Base-by-base conservation (phyloP, 2,329 filamentous ascomycete species). In the Gaeumannomyces sp. region DNA sequence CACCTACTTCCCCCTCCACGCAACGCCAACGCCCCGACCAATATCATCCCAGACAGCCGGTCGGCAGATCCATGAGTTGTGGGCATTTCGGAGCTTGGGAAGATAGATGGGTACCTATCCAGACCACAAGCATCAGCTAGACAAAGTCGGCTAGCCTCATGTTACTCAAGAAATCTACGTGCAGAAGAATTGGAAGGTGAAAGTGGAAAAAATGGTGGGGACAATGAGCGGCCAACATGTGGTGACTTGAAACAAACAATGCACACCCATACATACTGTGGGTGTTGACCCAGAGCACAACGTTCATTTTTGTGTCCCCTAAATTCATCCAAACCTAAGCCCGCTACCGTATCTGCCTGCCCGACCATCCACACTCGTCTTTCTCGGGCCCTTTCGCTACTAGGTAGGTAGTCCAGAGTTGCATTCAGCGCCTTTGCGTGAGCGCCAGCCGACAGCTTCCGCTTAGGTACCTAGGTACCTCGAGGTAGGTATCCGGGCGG, bases 221-320 rank as follows among this genome's bases (percentile, higher is more conserved):
- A 22, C 45, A 53, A 25, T 8, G 45, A 53, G 33, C 33, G 33
- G 13, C 33, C 10, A 35, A 25, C 22, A 53, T 53, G 45, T 53
- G 45, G 45, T 53, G 45, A 53, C 45, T 50, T 53, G 45, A 53
- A 53, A 53, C 45, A 53, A 53, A 53, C 45, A 53, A 53, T 53
- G 45, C 45, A 25, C 45, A 53, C 45, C 45, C 45, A n/a, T 11
- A 4, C 45, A n/a, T 11, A 4, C 45, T 10, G 45, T 53, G 45
- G 45, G 3, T 11, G 45, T 53, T 53, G 38, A 22, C 45, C 45
- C 45, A 13, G 45, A 53, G n/a, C 45, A 53, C 45, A 53, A 25
- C 45, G 8, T 53, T 53, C 45, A 25, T 53, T 53, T 53, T 53
- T 53, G 45, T 53, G 45, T 25, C 45, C 19, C 45, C 14, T 8